These are phyloP conservation scores for Sporopachydermia cereana DNA, from an alignment of 1,139 yeast genomes.

Conservation along the genomic window DNA sequence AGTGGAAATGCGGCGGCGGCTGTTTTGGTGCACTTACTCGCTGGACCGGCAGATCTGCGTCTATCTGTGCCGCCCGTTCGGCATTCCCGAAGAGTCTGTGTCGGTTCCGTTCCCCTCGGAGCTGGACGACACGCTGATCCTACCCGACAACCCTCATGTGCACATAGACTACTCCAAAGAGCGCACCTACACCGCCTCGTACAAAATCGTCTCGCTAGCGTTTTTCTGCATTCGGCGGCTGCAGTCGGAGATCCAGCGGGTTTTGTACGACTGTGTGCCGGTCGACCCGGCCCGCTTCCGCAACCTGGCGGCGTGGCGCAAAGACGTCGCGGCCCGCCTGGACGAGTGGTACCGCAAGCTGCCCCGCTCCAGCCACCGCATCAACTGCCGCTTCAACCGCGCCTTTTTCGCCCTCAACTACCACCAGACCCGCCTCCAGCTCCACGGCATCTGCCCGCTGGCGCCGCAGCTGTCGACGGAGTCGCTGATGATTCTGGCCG, in stretches of 20 bases:
- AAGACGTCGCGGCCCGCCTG: conserved; percentile 36
- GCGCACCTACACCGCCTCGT: conserved; percentile 34
- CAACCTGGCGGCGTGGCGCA: conserved; percentile 49
- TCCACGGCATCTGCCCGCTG: conserved; percentile 71
- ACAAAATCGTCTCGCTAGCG: conserved; percentile 52
- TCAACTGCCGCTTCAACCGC: conserved; percentile 66
- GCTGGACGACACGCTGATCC: conserved; percentile 48
- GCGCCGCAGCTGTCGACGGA: conserved; percentile 40
- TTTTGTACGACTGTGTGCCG: conserved; percentile 58
- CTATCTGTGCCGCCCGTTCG: conserved; percentile 61
- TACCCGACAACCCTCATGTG: conserved; percentile 9
- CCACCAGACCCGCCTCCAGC: conserved; percentile 57
- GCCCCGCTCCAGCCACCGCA: conserved; percentile 45
- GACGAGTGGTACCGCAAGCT: conserved; percentile 49
- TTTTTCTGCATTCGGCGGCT: conserved; percentile 59
- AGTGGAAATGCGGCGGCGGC: conserved; percentile 47
- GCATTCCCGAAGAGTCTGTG: conserved; percentile 59
- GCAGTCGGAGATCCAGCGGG: conserved; percentile 68
- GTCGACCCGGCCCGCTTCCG: conserved; percentile 47
- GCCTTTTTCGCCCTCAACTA: conserved; percentile 66
- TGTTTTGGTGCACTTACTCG: conserved; percentile 67
- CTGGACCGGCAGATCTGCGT: conserved; percentile 63
- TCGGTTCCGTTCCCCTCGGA: conserved; percentile 48
- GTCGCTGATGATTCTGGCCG: conserved; percentile 47
- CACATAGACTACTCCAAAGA: conserved; percentile 4